Evolutionary conservation across 2,329 filamentous ascomycete genomes (phyloP), one percentile per base, ranked within the genome.

Genomic region (Cladosporium sp.): DNA sequence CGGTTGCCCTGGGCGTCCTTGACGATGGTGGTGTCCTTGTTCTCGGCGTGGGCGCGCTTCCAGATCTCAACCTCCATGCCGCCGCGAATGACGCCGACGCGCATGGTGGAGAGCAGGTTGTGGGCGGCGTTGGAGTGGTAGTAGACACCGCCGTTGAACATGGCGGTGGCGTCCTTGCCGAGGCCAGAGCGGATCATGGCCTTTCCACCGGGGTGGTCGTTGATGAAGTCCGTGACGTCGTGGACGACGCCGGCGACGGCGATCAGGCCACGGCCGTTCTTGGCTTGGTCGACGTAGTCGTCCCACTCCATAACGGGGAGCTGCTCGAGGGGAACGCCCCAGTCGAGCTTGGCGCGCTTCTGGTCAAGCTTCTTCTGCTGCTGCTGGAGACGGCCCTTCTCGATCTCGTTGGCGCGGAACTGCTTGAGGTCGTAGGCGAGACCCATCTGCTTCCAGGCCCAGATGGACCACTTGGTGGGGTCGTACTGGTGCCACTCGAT

Each of bases 401-500:
- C 89, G 59, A 95, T 95, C 71, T 95, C 89, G 72, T 95, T 95
- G 73, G 82, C 75, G 63, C 87, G 87, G 83, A 95, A 95, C 73
- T 91, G 82, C 82, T 95, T 95, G 54, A 95, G 80, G 71, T 93
- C 86, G 67, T 85, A 89, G 65, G 89, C 89, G 50, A 95, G 82
- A 54, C 89, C 88, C 52, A 92, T 73, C 72, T 86, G 82, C 81
- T 92, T 93, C 85, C 86, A 91, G 55, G 77, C 64, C 84, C 84
- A 89, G 76, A 95, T 95, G 68, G 75, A 80, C 88, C 89, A 93
- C 77, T 95, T 95, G 70, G 89, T 95, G 43, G 89, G 89, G 70
- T 95, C 89, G 66, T 95, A 95, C 74, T 95, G 89, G 75, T 84
- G 86, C 88, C 89, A 95, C 72, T 89, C 79, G 62, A 93, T 92